phyloP scores from a whole-genome alignment of 1,139 yeast genomes.

The Candida tropicalis region DNA sequence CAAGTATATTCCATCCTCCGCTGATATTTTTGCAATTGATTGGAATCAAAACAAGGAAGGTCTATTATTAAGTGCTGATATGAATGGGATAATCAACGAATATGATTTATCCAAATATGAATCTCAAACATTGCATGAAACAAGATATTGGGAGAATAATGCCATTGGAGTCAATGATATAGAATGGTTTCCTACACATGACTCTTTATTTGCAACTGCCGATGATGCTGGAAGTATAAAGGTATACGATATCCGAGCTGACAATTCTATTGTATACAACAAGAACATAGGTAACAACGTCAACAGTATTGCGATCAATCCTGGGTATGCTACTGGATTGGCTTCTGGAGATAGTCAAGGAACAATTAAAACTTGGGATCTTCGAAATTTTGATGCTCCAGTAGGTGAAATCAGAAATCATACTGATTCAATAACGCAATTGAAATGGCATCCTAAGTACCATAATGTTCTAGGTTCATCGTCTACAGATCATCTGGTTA shows the following conservation, averaged over 20 bases:
- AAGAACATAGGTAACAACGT: slow-evolving; percentile 49
- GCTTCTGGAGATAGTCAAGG: slow-evolving; percentile 79
- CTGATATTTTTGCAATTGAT: slow-evolving; percentile 47
- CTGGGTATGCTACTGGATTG: slow-evolving; percentile 49
- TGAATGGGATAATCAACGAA: slow-evolving; percentile 38
- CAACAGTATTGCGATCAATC: slow-evolving; percentile 69
- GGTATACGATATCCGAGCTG: slow-evolving; percentile 51
- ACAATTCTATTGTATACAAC: slow-evolving; percentile 21
- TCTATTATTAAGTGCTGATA: slow-evolving; percentile 34
- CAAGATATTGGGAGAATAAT: slow-evolving; percentile 11
- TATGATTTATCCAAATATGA: slow-evolving; percentile 35
- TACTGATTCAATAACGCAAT: slow-evolving; percentile 60
- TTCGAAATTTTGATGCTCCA: slow-evolving; percentile 45
- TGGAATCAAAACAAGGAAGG: slow-evolving; percentile 49
- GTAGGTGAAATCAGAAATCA: slow-evolving; percentile 44
- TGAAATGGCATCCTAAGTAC: slow-evolving; percentile 77
- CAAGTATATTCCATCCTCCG: slow-evolving; percentile 9
- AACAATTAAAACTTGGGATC: slow-evolving; percentile 64
- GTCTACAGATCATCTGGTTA: slow-evolving; percentile 71
- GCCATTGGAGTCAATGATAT: slow-evolving; percentile 58
- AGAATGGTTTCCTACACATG: slow-evolving; percentile 63
- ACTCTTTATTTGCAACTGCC: slow-evolving; percentile 54
- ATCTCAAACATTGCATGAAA: slow-evolving; percentile 16
- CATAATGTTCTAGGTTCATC: slow-evolving; percentile 69
- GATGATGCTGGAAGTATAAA: slow-evolving; percentile 57